Evolutionary conservation across 345 rosid genomes (phyloP).

Genomic region (Laguncularia racemosa): DNA sequence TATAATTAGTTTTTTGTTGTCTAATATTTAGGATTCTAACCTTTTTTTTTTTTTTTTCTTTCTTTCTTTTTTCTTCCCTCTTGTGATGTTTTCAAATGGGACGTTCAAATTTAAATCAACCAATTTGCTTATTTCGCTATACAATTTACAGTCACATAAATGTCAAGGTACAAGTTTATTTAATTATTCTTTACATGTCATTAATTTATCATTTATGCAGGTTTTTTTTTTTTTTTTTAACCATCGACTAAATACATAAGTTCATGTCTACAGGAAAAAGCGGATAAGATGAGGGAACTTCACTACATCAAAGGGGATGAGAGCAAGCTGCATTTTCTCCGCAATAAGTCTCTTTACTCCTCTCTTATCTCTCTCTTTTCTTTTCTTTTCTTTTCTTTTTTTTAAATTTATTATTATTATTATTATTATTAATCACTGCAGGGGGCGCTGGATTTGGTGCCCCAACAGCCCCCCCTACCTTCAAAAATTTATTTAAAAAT

Average conservation of each 20-base stretch:
- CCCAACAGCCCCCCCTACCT: too few species aligned
- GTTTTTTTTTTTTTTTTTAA: not conserved
- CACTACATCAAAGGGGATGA: conserved; percentile 9
- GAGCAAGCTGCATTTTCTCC: conserved; percentile 9
- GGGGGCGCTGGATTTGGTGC: too few species aligned
- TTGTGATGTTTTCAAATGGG: too few species aligned
- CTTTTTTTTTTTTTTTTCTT: not conserved
- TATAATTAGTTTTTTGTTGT: not conserved
- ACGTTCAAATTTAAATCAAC: too few species aligned
- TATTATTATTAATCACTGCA: too few species aligned
- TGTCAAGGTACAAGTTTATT: too few species aligned
- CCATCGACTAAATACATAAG: not conserved
- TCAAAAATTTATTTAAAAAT: too few species aligned
- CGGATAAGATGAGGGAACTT: conserved; percentile 12
- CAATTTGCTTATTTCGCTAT: too few species aligned
- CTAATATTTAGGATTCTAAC: not conserved
- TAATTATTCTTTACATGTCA: too few species aligned
- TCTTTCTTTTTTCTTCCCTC: too few species aligned
- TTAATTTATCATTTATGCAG: not conserved
- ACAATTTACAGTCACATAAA: too few species aligned
- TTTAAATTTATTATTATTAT: too few species aligned
- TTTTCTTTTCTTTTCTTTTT: not conserved
- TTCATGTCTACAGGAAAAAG: conserved; percentile 1
- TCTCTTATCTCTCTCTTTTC: not conserved
- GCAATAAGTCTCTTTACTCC: conserved; percentile 9